Evolutionary conservation across 2,329 filamentous ascomycete genomes (phyloP).

Genomic region (Alternaria sp.): DNA sequence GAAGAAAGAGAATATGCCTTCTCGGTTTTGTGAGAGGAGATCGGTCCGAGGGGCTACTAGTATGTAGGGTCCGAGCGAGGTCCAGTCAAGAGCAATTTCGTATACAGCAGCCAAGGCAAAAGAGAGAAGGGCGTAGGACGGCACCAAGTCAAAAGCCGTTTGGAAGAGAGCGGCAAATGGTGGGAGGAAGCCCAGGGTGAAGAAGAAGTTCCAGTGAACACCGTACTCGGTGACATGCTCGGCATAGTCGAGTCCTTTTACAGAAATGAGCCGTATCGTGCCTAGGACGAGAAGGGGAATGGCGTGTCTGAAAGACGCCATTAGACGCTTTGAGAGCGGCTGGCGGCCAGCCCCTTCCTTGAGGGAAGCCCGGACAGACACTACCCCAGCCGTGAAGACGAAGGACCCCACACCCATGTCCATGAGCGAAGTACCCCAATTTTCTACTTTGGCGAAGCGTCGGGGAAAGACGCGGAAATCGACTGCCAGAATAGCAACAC

Average conservation of each 20-base stretch:
- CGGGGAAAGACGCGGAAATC: constrained; percentile 94
- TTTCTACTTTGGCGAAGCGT: constrained; percentile 96
- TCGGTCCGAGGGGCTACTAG: constrained; percentile 80
- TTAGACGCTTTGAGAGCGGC: constrained; percentile 66
- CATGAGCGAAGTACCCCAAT: constrained; percentile 99
- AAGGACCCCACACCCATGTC: constrained; percentile 97
- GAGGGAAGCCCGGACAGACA: constrained; percentile 83
- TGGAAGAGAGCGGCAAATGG: constrained; percentile 89
- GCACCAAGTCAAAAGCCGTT: constrained; percentile 71
- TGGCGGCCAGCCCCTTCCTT: constrained; percentile 67
- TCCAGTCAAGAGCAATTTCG: constrained; percentile 75
- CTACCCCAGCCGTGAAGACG: constrained; percentile 90
- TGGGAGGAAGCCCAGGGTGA: constrained; percentile 87
- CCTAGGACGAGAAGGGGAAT: constrained; percentile 83
- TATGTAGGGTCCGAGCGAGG: constrained; percentile 81
- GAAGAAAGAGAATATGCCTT: constrained; percentile 93
- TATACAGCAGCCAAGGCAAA: constrained; percentile 74
- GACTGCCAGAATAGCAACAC: constrained; percentile 91
- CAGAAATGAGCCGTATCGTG: constrained; percentile 80
- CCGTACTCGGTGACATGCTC: constrained; percentile 98
- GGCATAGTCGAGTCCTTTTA: constrained; percentile 94
- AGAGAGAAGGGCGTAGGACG: constrained; percentile 79
- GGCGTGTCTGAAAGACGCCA: constrained; percentile 77
- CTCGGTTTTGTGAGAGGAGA: constrained; percentile 86
- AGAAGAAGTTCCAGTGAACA: constrained; percentile 99